These are phyloP conservation scores for Coemansia sp. DNA, from an alignment of 192 early-diverging fungal species.

Conservation along the genomic window DNA sequence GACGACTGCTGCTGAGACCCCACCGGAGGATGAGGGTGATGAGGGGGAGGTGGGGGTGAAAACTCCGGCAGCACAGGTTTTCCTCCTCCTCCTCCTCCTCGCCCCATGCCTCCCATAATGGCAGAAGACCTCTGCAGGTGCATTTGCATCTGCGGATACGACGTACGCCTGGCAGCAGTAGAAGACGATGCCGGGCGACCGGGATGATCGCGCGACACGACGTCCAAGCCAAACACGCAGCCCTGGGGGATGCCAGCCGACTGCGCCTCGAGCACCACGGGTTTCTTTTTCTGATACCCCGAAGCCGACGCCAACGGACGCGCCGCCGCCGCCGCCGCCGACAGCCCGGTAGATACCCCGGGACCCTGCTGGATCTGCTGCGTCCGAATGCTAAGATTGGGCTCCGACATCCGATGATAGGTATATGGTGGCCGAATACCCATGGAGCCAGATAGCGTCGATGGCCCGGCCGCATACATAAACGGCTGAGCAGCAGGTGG, in stretches of 20 bases:
- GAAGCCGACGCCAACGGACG: not conserved
- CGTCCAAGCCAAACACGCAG: not conserved
- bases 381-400: not conserved
- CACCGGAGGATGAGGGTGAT: no score
- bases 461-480: not conserved
- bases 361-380: conserved; percentile 22
- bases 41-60: not conserved
- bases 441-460: not conserved
- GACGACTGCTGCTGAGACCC: no score
- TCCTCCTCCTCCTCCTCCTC: no score
- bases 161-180: not conserved
- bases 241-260: not conserved
- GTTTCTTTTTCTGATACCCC: not conserved
- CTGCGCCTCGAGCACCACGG: not conserved
- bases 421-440: not conserved
- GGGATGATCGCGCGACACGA: not conserved
- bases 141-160: conserved; percentile 12
- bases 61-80: no score
- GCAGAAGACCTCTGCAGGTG: not conserved
- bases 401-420: not conserved
- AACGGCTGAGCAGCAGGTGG: no score
- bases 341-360: no score
- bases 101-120: not conserved
- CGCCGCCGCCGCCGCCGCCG: no score
- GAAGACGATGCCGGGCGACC: no score